Conservation (phyloP, 2,329 filamentous ascomycete genomes). For the Colletotrichum viniferum region DNA sequence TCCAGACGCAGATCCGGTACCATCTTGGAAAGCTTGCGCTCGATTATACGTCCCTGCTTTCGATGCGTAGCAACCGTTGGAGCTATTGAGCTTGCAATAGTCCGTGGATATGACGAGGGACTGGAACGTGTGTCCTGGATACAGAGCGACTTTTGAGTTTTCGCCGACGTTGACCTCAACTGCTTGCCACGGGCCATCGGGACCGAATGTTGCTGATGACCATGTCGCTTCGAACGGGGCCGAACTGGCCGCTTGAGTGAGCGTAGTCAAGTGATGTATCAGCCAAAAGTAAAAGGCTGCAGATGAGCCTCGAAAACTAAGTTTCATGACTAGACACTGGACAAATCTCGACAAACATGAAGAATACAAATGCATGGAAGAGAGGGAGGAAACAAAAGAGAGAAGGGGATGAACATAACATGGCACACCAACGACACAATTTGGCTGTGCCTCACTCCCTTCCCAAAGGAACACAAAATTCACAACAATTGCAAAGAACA, state of each 20-base stretch:
- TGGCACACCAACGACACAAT: neutral
- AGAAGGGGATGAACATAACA: neutral
- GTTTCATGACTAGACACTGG: neutral
- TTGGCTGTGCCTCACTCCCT: neutral
- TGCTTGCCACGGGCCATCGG: conserved; percentile 39
- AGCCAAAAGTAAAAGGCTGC: neutral
- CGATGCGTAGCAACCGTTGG: conserved; percentile 27
- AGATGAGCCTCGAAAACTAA: neutral
- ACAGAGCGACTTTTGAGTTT: conserved; percentile 29
- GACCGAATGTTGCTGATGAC: conserved; percentile 32
- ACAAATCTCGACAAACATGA: neutral
- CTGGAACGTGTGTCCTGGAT: conserved; percentile 32
- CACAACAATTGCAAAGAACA: neutral
- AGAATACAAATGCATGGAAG: neutral
- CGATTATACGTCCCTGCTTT: conserved; percentile 32
- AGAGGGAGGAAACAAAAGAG: neutral
- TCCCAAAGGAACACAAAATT: neutral
- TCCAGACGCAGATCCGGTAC: neutral
- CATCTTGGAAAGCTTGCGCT: neutral
- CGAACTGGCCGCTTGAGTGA: neutral
- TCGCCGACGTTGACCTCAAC: conserved; percentile 28
- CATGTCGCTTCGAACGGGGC: conserved; percentile 27
- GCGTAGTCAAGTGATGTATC: neutral
- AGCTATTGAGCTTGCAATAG: conserved; percentile 30
- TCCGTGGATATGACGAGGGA: conserved; percentile 29